A percentile compares a stretch with the other conserved stretches of the same genome.
Conservation (phyloP, 257 asterid genomes). For the Cynanchum wilfordii region DNA sequence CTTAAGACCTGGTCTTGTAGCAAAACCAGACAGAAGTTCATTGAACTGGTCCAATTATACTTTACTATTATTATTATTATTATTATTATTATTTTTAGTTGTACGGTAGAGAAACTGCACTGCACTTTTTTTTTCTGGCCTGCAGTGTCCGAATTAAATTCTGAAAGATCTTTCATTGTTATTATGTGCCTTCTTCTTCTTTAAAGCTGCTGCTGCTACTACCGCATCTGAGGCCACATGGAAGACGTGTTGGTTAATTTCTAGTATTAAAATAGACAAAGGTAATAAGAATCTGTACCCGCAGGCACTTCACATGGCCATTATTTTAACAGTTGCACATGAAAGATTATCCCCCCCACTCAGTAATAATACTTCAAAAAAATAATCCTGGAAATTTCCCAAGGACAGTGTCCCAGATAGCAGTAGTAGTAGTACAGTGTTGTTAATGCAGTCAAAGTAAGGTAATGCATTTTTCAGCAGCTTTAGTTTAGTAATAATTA, state of each 20-base stretch:
- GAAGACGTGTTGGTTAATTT: not conserved
- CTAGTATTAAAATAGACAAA: not conserved
- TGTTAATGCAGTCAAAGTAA: conserved; percentile 10
- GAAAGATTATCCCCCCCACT: not conserved
- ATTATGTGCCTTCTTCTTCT: not conserved
- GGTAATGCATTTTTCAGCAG: conserved; percentile 1
- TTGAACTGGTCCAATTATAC: not conserved
- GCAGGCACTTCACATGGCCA: not conserved
- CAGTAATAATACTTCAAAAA: not conserved
- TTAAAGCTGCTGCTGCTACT: not conserved
- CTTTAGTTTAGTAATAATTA: conserved; percentile 1
- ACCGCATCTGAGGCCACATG: not conserved
- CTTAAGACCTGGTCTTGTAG: not conserved
- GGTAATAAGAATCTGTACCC: conserved; percentile 1
- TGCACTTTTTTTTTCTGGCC: not conserved
- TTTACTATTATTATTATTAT: no score
- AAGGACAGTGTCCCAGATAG: not conserved
- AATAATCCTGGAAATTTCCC: not conserved
- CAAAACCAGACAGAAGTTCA: not conserved
- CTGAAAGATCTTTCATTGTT: not conserved
- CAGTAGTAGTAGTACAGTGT: no score
- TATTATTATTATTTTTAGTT: not conserved
- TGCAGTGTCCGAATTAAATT: not conserved
- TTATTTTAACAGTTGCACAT: not conserved
- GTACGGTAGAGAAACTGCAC: not conserved